Evolutionary conservation across 73 alveolate genomes (phyloP), one percentile per base, ranked within the genome.

Genomic region (Halteria grandinella): DNA sequence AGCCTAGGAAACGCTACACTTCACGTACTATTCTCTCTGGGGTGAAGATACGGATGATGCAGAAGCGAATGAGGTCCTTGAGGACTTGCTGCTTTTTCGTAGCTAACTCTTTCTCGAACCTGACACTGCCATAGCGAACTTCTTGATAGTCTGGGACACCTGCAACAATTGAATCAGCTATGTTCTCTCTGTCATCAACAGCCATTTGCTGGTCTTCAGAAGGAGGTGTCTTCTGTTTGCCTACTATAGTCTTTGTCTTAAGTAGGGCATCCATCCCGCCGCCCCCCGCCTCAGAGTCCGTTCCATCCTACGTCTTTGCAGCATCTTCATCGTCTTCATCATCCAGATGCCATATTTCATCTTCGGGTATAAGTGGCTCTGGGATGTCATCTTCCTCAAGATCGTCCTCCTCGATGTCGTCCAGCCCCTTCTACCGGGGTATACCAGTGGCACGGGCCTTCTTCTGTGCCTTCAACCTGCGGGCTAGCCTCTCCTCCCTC

Each of bases 91-190:
- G 27, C 53, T 84, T 75, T 51, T 64, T 84, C 31, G 70, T 27
- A 17, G 43, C 27, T 63, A 58, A 50, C 44, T 83, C 92, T 62
- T 62, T 83, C 33, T 83, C 88, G 48, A 83, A 83, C 23, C 87
- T 73, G 1, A 71, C 92, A 47, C 83, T 55, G 12, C 92, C 92
- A 73, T 55, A 79, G 28, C 92, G 37, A 45, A 73, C 72, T 73
- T 83, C 92, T 18, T 50, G 64, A 44, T 84, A 84, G 28, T 84
- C 93, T 0, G 64, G 55, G 31, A 84, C 80, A n/a, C 93, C 88
- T 27, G 27, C 37, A 5, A 83, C 74, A 20, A 83, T 14, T 24
- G 92, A 74, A 24, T 83, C 84, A 3, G 79, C 71, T 27, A 73
- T 12, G 8, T 3, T n/a, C 28, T 83, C 92, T 83, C 82, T 66